phyloP scores from a whole-genome alignment of 495 filamentous ascomycete species.

The Talaromyces stipitatus region DNA sequence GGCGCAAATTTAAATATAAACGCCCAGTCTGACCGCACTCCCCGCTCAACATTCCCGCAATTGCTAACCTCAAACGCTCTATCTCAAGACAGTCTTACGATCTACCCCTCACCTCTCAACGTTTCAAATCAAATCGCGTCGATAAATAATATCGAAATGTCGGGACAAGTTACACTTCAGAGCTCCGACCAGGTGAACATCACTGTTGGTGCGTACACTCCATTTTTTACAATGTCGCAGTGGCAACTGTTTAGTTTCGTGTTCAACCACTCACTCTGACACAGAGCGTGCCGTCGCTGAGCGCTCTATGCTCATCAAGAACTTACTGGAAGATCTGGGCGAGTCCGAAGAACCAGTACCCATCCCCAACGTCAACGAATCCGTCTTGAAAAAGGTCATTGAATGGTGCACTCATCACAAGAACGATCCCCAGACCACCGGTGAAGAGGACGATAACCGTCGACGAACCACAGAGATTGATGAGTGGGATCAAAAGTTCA shows the following conservation, averaged over 20 bases:
- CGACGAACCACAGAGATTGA: constrained; percentile 99
- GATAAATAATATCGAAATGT: background rate
- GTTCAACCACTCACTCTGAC: background rate
- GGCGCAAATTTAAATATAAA: background rate
- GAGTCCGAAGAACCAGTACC: constrained; percentile 62
- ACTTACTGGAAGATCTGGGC: constrained; percentile 91
- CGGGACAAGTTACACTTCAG: constrained; percentile 37
- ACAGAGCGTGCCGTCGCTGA: constrained; percentile 79
- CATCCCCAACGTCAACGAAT: constrained; percentile 92
- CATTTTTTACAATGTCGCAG: background rate
- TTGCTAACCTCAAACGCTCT: background rate
- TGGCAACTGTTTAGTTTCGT: background rate
- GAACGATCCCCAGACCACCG: constrained; percentile 67
- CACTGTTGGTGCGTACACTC: constrained; percentile 42
- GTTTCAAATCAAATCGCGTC: background rate
- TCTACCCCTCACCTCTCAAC: background rate
- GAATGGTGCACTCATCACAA: constrained; percentile 97
- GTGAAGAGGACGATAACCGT: constrained; percentile 87
- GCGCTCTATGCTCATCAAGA: constrained; percentile 92
- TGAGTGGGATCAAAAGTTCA: constrained; percentile 99
- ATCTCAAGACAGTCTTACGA: background rate
- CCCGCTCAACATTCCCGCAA: background rate
- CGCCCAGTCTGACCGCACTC: background rate
- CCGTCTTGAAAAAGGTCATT: constrained; percentile 88
- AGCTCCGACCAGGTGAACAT: constrained; percentile 52